Conservation (phyloP, 352 stramenopile species). For the Thalassiosira exigua region DNA sequence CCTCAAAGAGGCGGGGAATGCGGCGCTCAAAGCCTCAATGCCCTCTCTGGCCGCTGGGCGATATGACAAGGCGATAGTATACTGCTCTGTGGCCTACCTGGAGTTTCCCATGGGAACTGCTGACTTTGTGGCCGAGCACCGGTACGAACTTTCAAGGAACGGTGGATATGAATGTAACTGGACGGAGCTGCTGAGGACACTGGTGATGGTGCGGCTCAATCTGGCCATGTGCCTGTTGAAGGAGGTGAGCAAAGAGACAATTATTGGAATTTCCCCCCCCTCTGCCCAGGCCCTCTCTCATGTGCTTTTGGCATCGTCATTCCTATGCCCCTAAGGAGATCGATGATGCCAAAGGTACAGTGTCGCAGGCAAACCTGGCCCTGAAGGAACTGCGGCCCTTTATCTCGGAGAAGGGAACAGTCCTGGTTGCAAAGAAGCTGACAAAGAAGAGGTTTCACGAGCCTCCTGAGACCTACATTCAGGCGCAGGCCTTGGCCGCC, state of each 20-base stretch:
- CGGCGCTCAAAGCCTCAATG: slow-evolving; percentile 59
- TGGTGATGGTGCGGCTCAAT: slow-evolving; percentile 75
- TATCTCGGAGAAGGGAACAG: slow-evolving; percentile 51
- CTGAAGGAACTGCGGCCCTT: slow-evolving; percentile 75
- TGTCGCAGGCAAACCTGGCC: slow-evolving; percentile 61
- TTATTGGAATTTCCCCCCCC: neutral
- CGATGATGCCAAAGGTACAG: slow-evolving; percentile 48
- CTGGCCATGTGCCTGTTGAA: slow-evolving; percentile 60
- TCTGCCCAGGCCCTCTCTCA: neutral
- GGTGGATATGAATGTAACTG: slow-evolving; percentile 54
- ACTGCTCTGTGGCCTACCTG: slow-evolving; percentile 70
- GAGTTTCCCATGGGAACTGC: slow-evolving; percentile 51
- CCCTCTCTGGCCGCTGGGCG: slow-evolving; percentile 57
- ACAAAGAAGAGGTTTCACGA: slow-evolving; percentile 46
- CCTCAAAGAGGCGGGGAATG: slow-evolving; percentile 80
- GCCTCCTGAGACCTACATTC: slow-evolving; percentile 53
- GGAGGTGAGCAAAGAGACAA: slow-evolving; percentile 37
- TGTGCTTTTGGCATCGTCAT: slow-evolving; percentile 11
- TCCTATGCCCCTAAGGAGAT: slow-evolving; percentile 16
- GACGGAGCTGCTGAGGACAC: slow-evolving; percentile 59
- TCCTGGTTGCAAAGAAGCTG: slow-evolving; percentile 59
- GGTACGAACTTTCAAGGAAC: slow-evolving; percentile 48
- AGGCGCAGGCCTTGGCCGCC: slow-evolving; percentile 66
- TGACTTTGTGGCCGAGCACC: slow-evolving; percentile 41
- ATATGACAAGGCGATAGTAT: slow-evolving; percentile 81